Conservation (phyloP, 2,329 filamentous ascomycete species). For the Ustilaginoidea virens region DNA sequence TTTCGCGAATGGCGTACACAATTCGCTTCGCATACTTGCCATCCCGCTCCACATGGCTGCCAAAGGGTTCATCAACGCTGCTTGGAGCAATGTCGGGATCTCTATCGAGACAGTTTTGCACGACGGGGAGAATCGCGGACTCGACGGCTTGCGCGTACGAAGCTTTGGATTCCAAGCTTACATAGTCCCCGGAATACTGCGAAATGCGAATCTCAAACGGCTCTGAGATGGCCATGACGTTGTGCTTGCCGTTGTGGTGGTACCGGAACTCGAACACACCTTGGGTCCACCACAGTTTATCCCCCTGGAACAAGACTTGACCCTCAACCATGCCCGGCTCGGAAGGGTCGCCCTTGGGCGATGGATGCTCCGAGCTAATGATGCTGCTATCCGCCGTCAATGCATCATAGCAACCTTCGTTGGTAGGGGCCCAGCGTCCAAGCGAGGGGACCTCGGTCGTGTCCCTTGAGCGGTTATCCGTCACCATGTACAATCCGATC, state of each 20-base stretch:
- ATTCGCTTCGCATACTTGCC: slow-evolving; percentile 80
- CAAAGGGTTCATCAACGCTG: slow-evolving; percentile 67
- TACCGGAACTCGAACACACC: slow-evolving; percentile 96
- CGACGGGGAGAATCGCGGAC: slow-evolving; percentile 60
- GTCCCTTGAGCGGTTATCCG: slow-evolving; percentile 78
- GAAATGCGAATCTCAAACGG: slow-evolving; percentile 83
- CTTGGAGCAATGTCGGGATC: slow-evolving; percentile 82
- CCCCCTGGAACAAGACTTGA: slow-evolving; percentile 75
- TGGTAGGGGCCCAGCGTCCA: slow-evolving; percentile 79
- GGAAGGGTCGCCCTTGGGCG: slow-evolving; percentile 34
- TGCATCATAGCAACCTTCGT: slow-evolving; percentile 60
- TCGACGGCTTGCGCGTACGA: slow-evolving; percentile 58
- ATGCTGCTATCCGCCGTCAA: slow-evolving; percentile 63
- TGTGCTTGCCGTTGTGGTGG: slow-evolving; percentile 84
- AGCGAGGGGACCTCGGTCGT: slow-evolving; percentile 71
- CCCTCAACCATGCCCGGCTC: slow-evolving; percentile 52
- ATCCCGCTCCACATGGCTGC: slow-evolving; percentile 69
- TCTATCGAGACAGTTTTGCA: slow-evolving; percentile 84
- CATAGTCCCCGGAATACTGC: slow-evolving; percentile 64
- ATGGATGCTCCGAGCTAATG: slow-evolving; percentile 47
- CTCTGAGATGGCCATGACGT: slow-evolving; percentile 83
- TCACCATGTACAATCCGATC: slow-evolving; percentile 92
- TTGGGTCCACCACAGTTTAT: slow-evolving; percentile 95
- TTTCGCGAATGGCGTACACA: slow-evolving; percentile 86
- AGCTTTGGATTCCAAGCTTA: slow-evolving; percentile 41